These are phyloP conservation scores for Chrysosporium queenslandicum DNA, from an alignment of 2,329 filamentous ascomycete genomes.

Conservation along the genomic window DNA sequence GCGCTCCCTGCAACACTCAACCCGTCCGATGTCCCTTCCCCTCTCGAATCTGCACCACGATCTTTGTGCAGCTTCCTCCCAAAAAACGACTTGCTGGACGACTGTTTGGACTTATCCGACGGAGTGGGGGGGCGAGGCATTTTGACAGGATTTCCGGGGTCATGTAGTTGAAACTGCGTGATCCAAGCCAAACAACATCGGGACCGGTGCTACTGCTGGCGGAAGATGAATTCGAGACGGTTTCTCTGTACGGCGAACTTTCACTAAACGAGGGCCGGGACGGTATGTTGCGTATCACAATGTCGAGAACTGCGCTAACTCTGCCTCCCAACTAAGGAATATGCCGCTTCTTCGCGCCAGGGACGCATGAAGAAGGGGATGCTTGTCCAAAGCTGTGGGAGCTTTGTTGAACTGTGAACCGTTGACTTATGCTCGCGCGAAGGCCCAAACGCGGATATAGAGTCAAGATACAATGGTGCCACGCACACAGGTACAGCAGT, in stretches of 20 bases:
- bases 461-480: background rate
- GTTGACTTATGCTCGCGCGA: background rate
- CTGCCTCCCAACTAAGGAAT: conserved; percentile 4
- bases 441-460: background rate
- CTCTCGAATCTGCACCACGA: conserved; percentile 46
- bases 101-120: conserved; percentile 71
- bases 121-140: conserved; percentile 51
- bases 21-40: conserved; percentile 50
- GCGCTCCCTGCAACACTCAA: conserved; percentile 47
- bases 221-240: background rate
- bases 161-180: conserved; percentile 6
- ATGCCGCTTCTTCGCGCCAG: conserved; percentile 9
- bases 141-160: conserved; percentile 14
- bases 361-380: conserved; percentile 12
- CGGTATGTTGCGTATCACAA: background rate
- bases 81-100: conserved; percentile 76
- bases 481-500: background rate
- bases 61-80: conserved; percentile 69
- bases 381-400: background rate
- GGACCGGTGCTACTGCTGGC: background rate
- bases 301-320: background rate
- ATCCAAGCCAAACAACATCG: background rate
- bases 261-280: background rate
- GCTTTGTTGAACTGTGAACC: background rate
- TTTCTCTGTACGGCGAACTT: background rate